Conservation (phyloP, 1,284 basidiomycete genomes). For the Trichosporon sp. region DNA sequence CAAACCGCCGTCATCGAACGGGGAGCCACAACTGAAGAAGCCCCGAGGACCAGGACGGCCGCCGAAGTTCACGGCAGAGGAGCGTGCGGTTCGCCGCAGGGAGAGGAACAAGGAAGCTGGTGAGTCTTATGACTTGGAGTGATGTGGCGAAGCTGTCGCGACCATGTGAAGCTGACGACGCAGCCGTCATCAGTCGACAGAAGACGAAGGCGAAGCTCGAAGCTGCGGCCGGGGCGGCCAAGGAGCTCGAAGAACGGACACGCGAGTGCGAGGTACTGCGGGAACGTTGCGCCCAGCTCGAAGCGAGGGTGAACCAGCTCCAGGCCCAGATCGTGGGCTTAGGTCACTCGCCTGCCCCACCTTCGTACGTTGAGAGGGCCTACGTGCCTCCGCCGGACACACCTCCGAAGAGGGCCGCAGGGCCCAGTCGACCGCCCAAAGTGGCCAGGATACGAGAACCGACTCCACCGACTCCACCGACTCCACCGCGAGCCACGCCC, state of each 20-base stretch:
- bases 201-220: conserved; percentile 1
- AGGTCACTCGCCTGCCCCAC: neutral
- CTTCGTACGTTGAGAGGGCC: neutral
- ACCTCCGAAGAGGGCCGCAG: neutral
- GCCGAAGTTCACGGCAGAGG: neutral
- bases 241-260: neutral
- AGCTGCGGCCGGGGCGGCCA: neutral
- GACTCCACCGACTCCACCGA: too few relatives aligned
- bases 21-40: neutral
- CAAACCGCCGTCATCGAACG: neutral
- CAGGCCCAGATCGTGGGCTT: conserved; percentile 1
- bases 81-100: neutral
- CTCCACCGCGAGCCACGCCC: too few relatives aligned
- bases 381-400: neutral
- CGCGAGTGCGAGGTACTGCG: conserved; percentile 6
- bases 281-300: conserved; percentile 13
- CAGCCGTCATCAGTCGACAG: neutral
- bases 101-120: conserved; percentile 8
- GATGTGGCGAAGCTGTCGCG: too few relatives aligned
- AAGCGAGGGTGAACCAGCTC: conserved; percentile 6
- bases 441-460: too few relatives aligned
- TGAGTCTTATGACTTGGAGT: neutral
- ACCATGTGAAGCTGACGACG: neutral
- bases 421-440: neutral
- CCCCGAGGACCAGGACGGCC: neutral